Base-by-base conservation (phyloP, 495 filamentous ascomycete genomes). In the Cercophora newfieldiana region DNA sequence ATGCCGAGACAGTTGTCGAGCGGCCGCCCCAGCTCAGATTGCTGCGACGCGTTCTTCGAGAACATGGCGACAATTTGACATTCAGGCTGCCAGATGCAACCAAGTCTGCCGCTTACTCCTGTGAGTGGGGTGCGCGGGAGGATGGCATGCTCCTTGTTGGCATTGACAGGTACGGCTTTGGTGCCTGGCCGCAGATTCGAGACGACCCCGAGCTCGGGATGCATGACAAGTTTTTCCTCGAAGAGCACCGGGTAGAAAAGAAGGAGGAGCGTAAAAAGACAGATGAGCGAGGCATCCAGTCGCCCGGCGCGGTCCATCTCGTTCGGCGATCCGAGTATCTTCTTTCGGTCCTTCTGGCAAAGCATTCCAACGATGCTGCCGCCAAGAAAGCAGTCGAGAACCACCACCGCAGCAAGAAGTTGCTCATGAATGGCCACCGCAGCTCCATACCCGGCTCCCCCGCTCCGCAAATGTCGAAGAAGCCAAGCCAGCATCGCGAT, bases 91-190 rank as follows among this genome's bases (percentile, higher is more conserved):
- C 92, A 3, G 93, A 97, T 74, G 95, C 95, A 2, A 90, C 90
- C 0, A 99, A 98, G 71, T 83, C 90, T 14, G 91, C 94, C 2
- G 78, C 83, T 65, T 99, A 97, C 74, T 89, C 87, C 47, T 97
- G 92, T 70, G 80, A 88, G 29, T 99, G 95, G 95, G 93, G 92
- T 58, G 85, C 93, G 3, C 86, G 88, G 53, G 96, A 99, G 79
- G 95, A 99, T 72, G 95, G 91, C 31, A 99, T 99, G 95, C 88
- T 99, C 51, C 91, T 93, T 63, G 87, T 97, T 29, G 95, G 95
- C 59, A 97, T 99, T 68, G 87, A 89, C 63, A 86, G 90, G 48
- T 94, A 98, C 74, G 95, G 95, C 1, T 97, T 96, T 74, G 95
- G 95, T 60, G 92, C 93, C 19, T 99, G 95, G 95, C 83, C 86